Conservation (phyloP, 2,329 filamentous ascomycete species). For the Aureobasidium mangrovei region DNA sequence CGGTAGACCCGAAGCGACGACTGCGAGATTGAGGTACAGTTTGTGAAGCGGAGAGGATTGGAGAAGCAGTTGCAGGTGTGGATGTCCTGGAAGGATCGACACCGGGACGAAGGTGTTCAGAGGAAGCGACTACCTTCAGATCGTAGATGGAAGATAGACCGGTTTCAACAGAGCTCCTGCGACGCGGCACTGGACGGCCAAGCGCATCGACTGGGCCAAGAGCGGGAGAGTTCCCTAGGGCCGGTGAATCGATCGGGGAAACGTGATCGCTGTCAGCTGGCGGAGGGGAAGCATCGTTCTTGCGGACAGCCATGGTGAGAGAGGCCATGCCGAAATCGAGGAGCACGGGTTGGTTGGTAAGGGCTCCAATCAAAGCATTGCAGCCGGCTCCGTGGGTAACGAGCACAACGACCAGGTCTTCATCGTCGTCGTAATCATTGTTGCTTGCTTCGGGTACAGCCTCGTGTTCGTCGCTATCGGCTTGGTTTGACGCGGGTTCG, state of each 20-base stretch:
- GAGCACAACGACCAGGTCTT: constrained; percentile 72
- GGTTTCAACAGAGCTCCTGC: constrained; percentile 33
- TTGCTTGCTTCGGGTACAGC: constrained; percentile 23
- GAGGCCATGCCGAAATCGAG: constrained; percentile 86
- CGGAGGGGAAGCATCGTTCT: constrained; percentile 28
- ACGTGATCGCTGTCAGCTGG: background rate
- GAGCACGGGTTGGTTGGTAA: constrained; percentile 84
- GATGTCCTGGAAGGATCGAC: constrained; percentile 31
- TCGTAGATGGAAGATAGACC: constrained; percentile 56
- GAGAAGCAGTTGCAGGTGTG: constrained; percentile 21
- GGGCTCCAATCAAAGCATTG: constrained; percentile 85
- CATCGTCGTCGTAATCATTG: constrained; percentile 39
- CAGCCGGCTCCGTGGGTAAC: constrained; percentile 94
- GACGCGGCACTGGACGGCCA: constrained; percentile 23
- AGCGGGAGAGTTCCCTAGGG: background rate
- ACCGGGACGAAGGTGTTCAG: constrained; percentile 58
- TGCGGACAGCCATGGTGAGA: constrained; percentile 74
- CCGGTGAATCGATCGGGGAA: background rate
- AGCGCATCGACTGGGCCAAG: background rate
- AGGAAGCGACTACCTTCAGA: constrained; percentile 63
- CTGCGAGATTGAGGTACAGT: constrained; percentile 23
- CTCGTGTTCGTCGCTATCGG: constrained; percentile 31
- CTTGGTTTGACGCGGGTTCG: constrained; percentile 32
- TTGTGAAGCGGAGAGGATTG: constrained; percentile 22
- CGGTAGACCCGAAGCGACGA: constrained; percentile 19